A percentile compares a stretch with the other conserved stretches of the same genome.
Conservation (phyloP, 176 grass and related monocot species). For the Hsuehochloa calcarea region DNA sequence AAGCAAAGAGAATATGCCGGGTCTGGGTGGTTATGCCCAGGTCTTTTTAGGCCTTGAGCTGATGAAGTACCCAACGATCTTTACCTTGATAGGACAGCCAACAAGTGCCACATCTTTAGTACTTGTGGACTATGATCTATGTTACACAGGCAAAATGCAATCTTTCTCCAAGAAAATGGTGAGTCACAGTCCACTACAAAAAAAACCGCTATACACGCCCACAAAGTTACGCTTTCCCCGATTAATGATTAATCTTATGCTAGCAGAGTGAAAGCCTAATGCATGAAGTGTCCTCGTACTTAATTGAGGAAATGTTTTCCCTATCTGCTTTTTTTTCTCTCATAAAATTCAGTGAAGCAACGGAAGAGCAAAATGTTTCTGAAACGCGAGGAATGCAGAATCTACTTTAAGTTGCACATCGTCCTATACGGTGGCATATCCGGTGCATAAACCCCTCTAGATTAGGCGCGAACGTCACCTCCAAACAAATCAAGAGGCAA, state of each 20-base stretch:
- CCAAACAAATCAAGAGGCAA: too few relatives aligned
- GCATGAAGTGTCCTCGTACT: too few relatives aligned
- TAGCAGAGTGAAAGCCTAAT: not conserved
- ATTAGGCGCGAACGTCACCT: too few relatives aligned
- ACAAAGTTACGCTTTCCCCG: not conserved
- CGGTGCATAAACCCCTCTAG: too few relatives aligned
- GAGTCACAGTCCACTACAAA: slow-evolving; percentile 22
- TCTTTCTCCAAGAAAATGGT: slow-evolving; percentile 7
- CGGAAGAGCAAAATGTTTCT: too few relatives aligned
- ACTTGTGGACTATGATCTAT: not conserved
- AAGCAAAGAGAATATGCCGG: not conserved
- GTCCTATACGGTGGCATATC: too few relatives aligned
- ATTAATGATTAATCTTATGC: not conserved
- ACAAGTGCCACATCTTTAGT: not conserved
- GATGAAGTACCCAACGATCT: slow-evolving; percentile 23
- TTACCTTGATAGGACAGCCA: slow-evolving; percentile 19
- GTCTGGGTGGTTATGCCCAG: not conserved
- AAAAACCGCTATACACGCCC: not conserved
- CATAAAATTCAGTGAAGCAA: too few relatives aligned
- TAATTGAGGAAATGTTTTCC: too few relatives aligned
- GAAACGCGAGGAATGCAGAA: too few relatives aligned
- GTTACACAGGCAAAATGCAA: not conserved
- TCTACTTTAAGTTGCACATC: too few relatives aligned
- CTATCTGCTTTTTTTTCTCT: too few relatives aligned
- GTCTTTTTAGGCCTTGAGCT: not conserved